Base-by-base conservation (phyloP, 768 basidiomycete species). In the Hypholoma sublateritium region DNA sequence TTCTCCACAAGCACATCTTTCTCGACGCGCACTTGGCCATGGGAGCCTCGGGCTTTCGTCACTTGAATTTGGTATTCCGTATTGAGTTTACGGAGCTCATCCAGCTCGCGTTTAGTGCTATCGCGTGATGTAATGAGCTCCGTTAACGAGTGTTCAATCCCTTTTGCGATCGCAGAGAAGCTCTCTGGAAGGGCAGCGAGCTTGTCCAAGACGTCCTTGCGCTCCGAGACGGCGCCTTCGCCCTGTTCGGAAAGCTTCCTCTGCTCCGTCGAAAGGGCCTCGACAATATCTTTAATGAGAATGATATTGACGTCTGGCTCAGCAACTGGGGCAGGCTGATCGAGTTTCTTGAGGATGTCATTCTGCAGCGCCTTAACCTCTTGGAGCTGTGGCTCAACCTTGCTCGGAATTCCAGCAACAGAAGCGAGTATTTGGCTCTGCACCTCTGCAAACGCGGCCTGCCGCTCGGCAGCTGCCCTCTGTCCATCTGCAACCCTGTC, bases 21-120 rank as follows among this genome's bases (percentile, higher is more conserved):
- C 75, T 94, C 91, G 13, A 89, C 89, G 14, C 89, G 84, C 5
- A 88, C 80, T 65, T 89, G 87, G 0, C 90, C 89, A 62, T 91
- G 86, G 13, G 85, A 84, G 19, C 85, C 83, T 52, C 89, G 87
- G 49, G 91, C 88, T 71, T 90, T 91, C 12, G 84, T 81, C 11
- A 93, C 64, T 63, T 91, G 87, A 34, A 85, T 74, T 64, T 91
- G 89, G 48, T 84, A 77, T 6, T 93, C 91, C 7, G 80, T 74
- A 67, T 90, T 91, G 16, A 76, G 63, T 58, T 81, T 83, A 43
- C 85, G 83, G 55, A 90, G 75, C 52, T 93, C 89, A 9, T 91
- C 88, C 25, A 86, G 68, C 63, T 92, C 88, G 47, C 79, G 80
- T 66, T 82, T 83, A 24, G 78, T 75, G 7, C 76, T 74, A 58